Evolutionary conservation across 2,329 filamentous ascomycete species (phyloP), one percentile per base, ranked within the genome.

Genomic region (Rhexocercosporidium sp.): DNA sequence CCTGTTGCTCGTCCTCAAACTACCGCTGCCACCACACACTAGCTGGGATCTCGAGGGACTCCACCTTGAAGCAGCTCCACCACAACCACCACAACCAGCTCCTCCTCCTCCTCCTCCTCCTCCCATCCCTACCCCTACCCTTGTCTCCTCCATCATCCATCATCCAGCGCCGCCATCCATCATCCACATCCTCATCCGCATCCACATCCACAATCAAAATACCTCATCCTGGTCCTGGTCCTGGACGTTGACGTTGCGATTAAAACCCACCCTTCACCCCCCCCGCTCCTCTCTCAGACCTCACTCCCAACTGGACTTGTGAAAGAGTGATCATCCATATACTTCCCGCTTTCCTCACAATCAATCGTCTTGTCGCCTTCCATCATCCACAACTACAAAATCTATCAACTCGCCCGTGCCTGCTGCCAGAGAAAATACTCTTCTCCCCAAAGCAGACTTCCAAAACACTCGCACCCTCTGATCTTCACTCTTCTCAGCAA

Each of bases 281-380:
- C 46, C 44, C 34, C 57, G 11, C 66, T 46, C 63, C 59, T 68
- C 64, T 27, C 54, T 66, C 61, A 49, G 29, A 49, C 64, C 51
- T 54, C 72, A 66, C 67, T 68, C 63, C 67, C 64, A 34, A 37
- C 4, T 29, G 22, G 27, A 51, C 47, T 29, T n/a, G 18, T 31
- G 18, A 37, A 34, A n/a, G 16, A 56, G 62, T 59, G 73, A 75
- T 75, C 71, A 64, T 57, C 72, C 66, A 66, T 65, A 72, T 67
- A 70, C 66, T 68, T 73, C 69, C 71, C 71, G 49, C 51, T 69
- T n/a, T 70, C 49, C 64, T 68, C 65, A 62, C 67, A 31, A 31
- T n/a, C 61, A 44, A 31, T 29, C 37, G 56, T 62, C 64, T 44
- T 37, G 59, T 59, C 41, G 25, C 63, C 64, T 69, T 54, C 63